Evolutionary conservation across 2,329 filamentous ascomycete species (phyloP), one percentile per base, ranked within the genome.

Genomic region (Ophiostoma sp.): DNA sequence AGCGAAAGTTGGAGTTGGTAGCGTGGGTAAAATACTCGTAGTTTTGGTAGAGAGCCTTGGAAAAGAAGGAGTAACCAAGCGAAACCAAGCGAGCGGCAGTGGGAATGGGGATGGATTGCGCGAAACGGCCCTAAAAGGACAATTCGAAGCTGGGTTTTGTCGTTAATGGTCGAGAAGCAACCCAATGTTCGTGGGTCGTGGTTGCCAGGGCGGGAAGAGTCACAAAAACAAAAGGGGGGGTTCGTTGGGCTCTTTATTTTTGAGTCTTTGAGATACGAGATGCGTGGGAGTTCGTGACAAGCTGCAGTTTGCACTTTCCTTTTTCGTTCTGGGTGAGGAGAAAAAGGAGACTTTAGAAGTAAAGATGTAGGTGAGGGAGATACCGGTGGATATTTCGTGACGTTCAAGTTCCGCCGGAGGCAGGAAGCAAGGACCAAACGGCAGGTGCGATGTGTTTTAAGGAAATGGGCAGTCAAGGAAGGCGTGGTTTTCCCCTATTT

Each of bases 11-110:
- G 36, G 39, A 61, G 69, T 31, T 45, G 36, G 70, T 66, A 66
- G 31, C 42, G 69, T 45, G 69, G 55, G 45, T 33, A 55, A 72
- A 72, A 42, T 45, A 66, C 42, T 57, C 50, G 31, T 33, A 8
- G 45, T 59, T 8, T 63, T 39, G 17, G 52, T 15, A 15, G 50
- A 57, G 39, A 61, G 52, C 36, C 45, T 70, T 55, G 68, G 33
- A 36, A 70, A 28, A 45, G 50, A 31, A 55, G 68, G 68, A 70
- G 45, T n/a, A n/a, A 70, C 33, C 33, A 57, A 25, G 50, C 36
- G 50, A 48, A 25, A 50, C 68, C 45, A 70, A 68, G 64, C 9
- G n/a, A 25, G 33, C 33, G 50, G 22, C 28, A 59, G 28, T 59
- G 17, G 55, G 50, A 55, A 25, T 48, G 15, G 50, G 50, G 22